Evolutionary conservation across 768 basidiomycete genomes (phyloP), one percentile per base, ranked within the genome.

Genomic region (Kwoniella sp.): DNA sequence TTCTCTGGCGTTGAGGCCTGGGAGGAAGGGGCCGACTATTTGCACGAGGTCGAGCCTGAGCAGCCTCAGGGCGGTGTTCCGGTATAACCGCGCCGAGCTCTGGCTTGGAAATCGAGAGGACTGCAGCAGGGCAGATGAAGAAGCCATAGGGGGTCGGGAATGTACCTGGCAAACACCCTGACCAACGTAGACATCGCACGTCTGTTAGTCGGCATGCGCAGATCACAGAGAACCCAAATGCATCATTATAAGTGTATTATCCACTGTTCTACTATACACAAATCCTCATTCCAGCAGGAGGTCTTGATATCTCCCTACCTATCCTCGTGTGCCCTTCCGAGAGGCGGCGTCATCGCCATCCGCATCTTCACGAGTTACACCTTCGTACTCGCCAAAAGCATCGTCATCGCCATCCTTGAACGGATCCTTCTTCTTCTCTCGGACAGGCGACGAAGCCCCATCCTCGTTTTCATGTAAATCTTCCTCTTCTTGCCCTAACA

Each of bases 341-440:
- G 45, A 37, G 15, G 53, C 51, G 28, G 37, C 38, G 3, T 54
- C 25, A 9, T 51, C 55, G 17, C 23, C 59, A 48, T 22, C 38
- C 22, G 48, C 55, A 23, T 69, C 58, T 50, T 61, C 58, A 57
- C 47, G 45, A 26, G 61, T 37, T 5, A 69, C 66, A 8, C 63
- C 71, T 55, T 79, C 74, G 58, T 71, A 79, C 12, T 77, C 74
- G 5, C 78, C 78, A 68, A 74, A 79, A 17, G 53, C 71, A 60
- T 74, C 76, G 29, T 73, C 73, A 5, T 55, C 59, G 3, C 65
- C 58, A 12, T 73, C 73, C n/a, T 73, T 73, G 65, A 74, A 77
- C 48, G 50, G 61, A n/a, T 48, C 29, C 23, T 23, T 29, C 52
- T 51, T 58, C 5, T 31, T 45, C 67, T 53, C 60, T 57, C 28